Conservation (phyloP, 306 rosid species). For the Rosa multiflora region DNA sequence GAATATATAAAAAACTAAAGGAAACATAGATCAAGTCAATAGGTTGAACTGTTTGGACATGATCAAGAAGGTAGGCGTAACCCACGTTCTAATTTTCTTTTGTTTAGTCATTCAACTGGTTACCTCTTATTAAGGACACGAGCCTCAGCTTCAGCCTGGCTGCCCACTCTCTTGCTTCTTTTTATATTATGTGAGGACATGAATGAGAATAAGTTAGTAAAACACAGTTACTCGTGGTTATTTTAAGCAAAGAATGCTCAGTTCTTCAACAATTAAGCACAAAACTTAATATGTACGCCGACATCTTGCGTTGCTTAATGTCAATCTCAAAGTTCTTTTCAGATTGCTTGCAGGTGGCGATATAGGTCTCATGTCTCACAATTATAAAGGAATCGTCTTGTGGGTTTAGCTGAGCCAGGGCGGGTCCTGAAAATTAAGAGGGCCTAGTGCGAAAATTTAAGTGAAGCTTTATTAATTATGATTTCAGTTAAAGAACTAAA, state of each 20-base stretch:
- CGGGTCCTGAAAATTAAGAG: no score
- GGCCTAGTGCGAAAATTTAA: no score
- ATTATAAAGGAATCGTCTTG: no score
- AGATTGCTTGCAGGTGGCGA: neutral
- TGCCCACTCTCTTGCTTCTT: neutral
- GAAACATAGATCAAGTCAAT: neutral
- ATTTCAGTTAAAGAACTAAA: no score
- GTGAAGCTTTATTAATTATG: no score
- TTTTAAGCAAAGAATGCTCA: neutral
- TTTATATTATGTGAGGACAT: neutral
- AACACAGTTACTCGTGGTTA: neutral
- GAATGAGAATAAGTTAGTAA: neutral
- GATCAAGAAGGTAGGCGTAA: neutral
- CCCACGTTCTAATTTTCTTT: slow-evolving; percentile 3
- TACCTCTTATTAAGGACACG: neutral
- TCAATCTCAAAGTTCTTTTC: neutral
- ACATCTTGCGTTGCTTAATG: neutral
- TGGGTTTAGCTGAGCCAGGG: no score
- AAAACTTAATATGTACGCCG: neutral
- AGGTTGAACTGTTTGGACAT: neutral
- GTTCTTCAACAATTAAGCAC: neutral
- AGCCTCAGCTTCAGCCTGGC: neutral
- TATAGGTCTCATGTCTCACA: neutral
- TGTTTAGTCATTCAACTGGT: neutral
- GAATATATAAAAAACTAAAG: neutral